Conservation (phyloP, 2,329 filamentous ascomycete species). For the Fusarium sp. region DNA sequence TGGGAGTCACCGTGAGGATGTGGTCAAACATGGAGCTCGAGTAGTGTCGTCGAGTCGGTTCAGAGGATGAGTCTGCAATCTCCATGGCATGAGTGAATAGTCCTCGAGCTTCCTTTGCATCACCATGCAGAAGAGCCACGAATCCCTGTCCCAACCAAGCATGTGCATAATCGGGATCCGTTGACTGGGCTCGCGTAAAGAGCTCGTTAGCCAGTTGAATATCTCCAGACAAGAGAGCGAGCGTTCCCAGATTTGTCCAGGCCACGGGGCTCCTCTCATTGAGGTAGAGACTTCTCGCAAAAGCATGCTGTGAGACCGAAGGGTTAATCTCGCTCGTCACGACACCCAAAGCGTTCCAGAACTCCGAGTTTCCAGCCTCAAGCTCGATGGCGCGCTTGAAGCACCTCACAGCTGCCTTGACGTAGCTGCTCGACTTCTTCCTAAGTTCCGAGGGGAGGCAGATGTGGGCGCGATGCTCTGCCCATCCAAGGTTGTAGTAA, state of each 20-base stretch:
- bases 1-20: slow-evolving; percentile 65
- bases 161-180: slow-evolving; percentile 90
- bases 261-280: slow-evolving; percentile 84
- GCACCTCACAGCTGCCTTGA: slow-evolving; percentile 82
- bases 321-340: slow-evolving; percentile 87
- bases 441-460: slow-evolving; percentile 63
- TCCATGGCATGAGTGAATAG: slow-evolving; percentile 96
- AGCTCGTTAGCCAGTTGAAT: slow-evolving; percentile 85
- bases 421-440: slow-evolving; percentile 70
- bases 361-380: slow-evolving; percentile 91
- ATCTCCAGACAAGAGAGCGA: slow-evolving; percentile 87
- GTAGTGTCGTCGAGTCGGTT: slow-evolving; percentile 79
- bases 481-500: slow-evolving; percentile 96
- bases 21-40: slow-evolving; percentile 83
- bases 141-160: slow-evolving; percentile 95
- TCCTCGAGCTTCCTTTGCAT: slow-evolving; percentile 77
- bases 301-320: slow-evolving; percentile 88
- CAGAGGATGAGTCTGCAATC: slow-evolving; percentile 79
- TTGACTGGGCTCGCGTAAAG: slow-evolving; percentile 89
- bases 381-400: slow-evolving; percentile 97
- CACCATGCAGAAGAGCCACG: slow-evolving; percentile 78
- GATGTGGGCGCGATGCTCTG: slow-evolving; percentile 81
- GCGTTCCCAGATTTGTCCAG: slow-evolving; percentile 89
- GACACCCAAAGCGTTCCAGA: slow-evolving; percentile 96
- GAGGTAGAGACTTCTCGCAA: slow-evolving; percentile 89